phyloP scores from a whole-genome alignment of 345 rosid species.

The Trapa bicornis region DNA sequence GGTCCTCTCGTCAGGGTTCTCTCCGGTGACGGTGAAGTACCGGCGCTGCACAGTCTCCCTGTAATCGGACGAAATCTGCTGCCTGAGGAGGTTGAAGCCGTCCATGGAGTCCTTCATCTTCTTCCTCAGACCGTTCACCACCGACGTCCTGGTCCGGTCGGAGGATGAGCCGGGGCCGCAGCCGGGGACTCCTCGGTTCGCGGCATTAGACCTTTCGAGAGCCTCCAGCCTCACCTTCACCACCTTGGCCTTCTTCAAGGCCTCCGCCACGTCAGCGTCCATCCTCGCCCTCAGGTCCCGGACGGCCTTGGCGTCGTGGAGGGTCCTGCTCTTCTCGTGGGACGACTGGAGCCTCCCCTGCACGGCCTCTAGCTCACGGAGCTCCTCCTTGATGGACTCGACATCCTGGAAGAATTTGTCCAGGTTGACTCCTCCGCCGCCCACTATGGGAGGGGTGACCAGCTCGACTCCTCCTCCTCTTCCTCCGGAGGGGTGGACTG shows the following conservation, averaged over 20 bases:
- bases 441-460: constrained; percentile 9
- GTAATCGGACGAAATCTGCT: constrained; percentile 61
- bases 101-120: constrained; percentile 87
- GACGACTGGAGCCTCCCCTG: constrained; percentile 42
- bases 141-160: constrained; percentile 71
- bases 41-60: constrained; percentile 91
- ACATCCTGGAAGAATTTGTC: constrained; percentile 80
- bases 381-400: constrained; percentile 68
- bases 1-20: constrained; percentile 68
- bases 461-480: constrained; percentile 34
- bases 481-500: constrained; percentile 22
- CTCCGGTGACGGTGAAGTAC: constrained; percentile 86
- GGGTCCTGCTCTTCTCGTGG: constrained; percentile 87
- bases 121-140: constrained; percentile 85
- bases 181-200: constrained; percentile 62
- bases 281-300: constrained; percentile 61
- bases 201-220: constrained; percentile 74
- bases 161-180: constrained; percentile 89
- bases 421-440: constrained; percentile 41
- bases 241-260: constrained; percentile 73
- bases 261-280: constrained; percentile 73
- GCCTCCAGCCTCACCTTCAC: constrained; percentile 74
- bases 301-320: constrained; percentile 65
- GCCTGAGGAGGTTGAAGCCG: constrained; percentile 55
- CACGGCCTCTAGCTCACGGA: constrained; percentile 61